Conservation (phyloP, 202 grass and related monocot genomes). For the Elaeis oleifera region DNA sequence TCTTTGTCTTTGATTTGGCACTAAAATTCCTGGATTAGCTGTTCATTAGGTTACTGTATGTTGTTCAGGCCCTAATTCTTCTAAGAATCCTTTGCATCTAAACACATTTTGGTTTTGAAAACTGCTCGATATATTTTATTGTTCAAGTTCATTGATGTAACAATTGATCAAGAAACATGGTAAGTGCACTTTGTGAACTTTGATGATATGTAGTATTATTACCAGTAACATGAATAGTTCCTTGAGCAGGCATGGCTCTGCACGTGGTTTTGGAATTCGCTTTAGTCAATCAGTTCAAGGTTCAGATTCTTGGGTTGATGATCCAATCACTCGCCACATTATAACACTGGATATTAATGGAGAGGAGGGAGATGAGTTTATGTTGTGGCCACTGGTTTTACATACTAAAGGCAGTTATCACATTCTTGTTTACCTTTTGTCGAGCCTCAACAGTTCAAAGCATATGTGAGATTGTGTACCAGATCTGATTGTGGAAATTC, state of each 20-base stretch:
- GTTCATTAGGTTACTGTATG: too few relatives aligned
- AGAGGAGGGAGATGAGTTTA: conserved; percentile 38
- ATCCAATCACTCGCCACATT: conserved; percentile 75
- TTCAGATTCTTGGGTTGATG: conserved; percentile 85
- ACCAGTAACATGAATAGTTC: neutral
- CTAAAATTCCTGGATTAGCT: too few relatives aligned
- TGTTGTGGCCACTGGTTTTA: conserved; percentile 77
- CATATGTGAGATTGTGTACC: conserved; percentile 49
- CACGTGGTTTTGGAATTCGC: conserved; percentile 57
- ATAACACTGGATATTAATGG: conserved; percentile 49
- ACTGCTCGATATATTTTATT: too few relatives aligned
- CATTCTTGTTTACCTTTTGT: conserved; percentile 68
- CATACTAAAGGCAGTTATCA: conserved; percentile 66
- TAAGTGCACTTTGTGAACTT: too few relatives aligned
- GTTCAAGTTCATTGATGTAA: too few relatives aligned
- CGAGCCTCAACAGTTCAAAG: conserved; percentile 52
- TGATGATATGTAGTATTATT: too few relatives aligned
- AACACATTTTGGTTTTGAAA: too few relatives aligned
- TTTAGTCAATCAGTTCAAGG: conserved; percentile 42
- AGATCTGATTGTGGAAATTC: conserved; percentile 69
- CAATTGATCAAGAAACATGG: too few relatives aligned
- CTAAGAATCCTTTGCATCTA: too few relatives aligned
- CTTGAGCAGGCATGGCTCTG: conserved; percentile 61
- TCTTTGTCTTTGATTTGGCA: too few relatives aligned
- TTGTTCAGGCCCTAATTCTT: too few relatives aligned